These are phyloP conservation scores for Aureobasidium sp. DNA, from an alignment of 2,329 filamentous ascomycete genomes.

Conservation along the genomic window DNA sequence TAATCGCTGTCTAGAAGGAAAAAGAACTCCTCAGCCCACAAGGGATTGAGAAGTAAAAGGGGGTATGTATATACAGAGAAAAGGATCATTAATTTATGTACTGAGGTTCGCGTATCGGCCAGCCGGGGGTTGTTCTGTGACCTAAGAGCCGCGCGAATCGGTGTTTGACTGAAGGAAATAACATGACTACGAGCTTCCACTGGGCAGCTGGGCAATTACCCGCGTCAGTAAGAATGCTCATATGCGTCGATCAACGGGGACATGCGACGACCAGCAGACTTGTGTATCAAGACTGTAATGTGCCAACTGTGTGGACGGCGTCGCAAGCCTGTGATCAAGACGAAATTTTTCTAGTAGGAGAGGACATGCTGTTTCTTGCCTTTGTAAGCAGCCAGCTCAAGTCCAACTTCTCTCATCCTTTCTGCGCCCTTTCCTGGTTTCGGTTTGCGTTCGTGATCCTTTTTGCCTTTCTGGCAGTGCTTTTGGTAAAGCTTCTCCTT, in stretches of 20 bases:
- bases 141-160: neutral
- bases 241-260: conserved; percentile 11
- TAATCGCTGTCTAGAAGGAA: neutral
- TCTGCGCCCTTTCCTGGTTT: conserved; percentile 82
- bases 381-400: conserved; percentile 75
- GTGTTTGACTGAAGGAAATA: neutral
- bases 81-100: conserved; percentile 8
- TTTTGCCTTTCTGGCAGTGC: conserved; percentile 75
- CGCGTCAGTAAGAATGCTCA: conserved; percentile 8
- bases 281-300: conserved; percentile 9
- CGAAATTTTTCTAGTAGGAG: conserved; percentile 31
- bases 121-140: neutral
- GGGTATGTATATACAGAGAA: conserved; percentile 13
- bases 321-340: conserved; percentile 15
- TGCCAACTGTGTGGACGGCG: conserved; percentile 16
- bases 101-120: conserved; percentile 1
- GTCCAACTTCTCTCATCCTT: conserved; percentile 85
- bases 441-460: conserved; percentile 42
- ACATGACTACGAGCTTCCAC: neutral
- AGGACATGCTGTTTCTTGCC: conserved; percentile 52
- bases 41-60: neutral
- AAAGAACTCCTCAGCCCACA: neutral
- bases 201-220: neutral
- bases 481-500: conserved; percentile 90
- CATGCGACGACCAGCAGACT: conserved; percentile 19